Base-by-base conservation (phyloP, 2,329 filamentous ascomycete species). In the Thielaviopsis punctulata region DNA sequence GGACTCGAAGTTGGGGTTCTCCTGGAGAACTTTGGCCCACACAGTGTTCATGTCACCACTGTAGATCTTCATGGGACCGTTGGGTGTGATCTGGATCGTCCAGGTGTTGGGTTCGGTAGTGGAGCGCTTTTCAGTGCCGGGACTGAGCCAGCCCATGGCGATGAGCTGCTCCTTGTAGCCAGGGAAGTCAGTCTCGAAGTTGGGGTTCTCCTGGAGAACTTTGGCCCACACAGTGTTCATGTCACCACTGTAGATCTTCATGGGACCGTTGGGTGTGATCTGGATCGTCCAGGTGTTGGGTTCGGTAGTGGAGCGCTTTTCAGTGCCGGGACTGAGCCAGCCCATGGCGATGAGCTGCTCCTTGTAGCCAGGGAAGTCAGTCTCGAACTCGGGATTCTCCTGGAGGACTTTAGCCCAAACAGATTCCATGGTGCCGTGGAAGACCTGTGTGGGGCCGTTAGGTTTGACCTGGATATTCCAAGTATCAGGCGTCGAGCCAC, bases 351-450 rank as follows among this genome's bases (percentile, higher is more conserved):
- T 25, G 15, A 54, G 52, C 23, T 47, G 48, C 27, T 50, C 39
- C 52, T 54, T 54, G 52, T 51, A 54, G 30, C 43, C 22, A 18
- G 52, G 52, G 47, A 54, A 54, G 52, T 54, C 52, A 5, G 27
- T 12, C 44, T 54, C 52, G 12, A 54, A 54, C 27, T 49, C 21
- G 8, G 43, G 48, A 48, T 54, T 54, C 27, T 41, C 21, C 3
- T 33, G 36, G 10, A 54, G 48, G 23, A 54, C 48, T 22, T 50
- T 2, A 27, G 48, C 41, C 48, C 49, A 54, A 23, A 51, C 52
- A 5, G 39, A 22, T n/a, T 13, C 21, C 23, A 54, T 50, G 43
- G n/a, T 21, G 18, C 52, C 52, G 23, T 33, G 36, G 43, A 54
- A 54, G 12, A 24, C 43, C 21, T 50, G 23, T 41, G 39, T 27